phyloP scores from a whole-genome alignment of 495 filamentous ascomycete species.

The Aspergillus ellipticus region DNA sequence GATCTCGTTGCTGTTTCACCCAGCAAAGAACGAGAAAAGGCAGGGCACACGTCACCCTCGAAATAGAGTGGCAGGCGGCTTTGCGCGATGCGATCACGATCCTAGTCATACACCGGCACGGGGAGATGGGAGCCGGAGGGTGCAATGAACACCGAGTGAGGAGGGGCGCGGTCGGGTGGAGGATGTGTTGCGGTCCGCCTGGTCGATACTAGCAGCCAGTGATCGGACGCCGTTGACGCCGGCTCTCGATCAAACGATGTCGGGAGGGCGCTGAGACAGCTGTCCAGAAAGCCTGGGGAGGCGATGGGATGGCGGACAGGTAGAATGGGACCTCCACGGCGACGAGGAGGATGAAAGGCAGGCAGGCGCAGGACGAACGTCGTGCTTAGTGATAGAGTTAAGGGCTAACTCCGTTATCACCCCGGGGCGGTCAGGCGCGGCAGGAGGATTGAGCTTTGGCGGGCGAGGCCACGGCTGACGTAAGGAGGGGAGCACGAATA shows the following conservation, averaged over 20 bases:
- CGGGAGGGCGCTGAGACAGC: neutral
- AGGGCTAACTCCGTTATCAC: slow-evolving; percentile 13
- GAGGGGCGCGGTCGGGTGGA: neutral
- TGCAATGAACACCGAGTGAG: neutral
- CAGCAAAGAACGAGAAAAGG: neutral
- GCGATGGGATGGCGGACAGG: neutral
- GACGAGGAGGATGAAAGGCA: neutral
- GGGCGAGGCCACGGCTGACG: neutral
- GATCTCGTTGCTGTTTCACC: slow-evolving; percentile 11
- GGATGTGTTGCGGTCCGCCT: neutral
- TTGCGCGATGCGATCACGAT: neutral
- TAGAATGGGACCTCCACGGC: neutral
- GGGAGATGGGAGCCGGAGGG: neutral
- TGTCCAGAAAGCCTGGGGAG: neutral
- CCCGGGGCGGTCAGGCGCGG: slow-evolving; percentile 2
- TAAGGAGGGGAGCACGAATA: neutral
- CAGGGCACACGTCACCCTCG: neutral
- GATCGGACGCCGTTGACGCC: neutral
- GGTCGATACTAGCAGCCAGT: neutral
- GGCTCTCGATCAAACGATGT: neutral
- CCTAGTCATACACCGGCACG: neutral
- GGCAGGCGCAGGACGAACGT: neutral
- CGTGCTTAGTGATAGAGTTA: slow-evolving; percentile 6
- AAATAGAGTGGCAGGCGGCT: neutral
- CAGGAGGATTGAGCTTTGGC: neutral